phyloP scores from a whole-genome alignment of 495 filamentous ascomycete species.

The Gamarada debralockiae region DNA sequence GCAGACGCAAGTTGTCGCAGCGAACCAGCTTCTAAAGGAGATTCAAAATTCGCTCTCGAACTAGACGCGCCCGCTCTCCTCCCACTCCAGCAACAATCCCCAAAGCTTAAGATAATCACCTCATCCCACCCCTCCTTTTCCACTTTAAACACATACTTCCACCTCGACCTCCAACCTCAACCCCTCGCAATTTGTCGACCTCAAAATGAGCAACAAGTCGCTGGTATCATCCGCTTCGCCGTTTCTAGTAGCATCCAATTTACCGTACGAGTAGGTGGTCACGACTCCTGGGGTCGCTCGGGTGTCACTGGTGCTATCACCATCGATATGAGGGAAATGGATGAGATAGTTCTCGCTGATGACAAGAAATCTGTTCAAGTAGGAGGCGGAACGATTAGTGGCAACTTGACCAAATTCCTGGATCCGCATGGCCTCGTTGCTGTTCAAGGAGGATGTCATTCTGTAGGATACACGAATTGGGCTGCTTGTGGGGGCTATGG shows the following conservation, averaged over 20 bases:
- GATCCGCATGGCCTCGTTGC: slow-evolving; percentile 27
- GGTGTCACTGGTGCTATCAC: slow-evolving; percentile 21
- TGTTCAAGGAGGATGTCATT: slow-evolving; percentile 23
- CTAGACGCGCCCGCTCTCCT: neutral
- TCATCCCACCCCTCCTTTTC: neutral
- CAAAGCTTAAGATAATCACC: slow-evolving; percentile 1
- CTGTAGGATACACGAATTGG: slow-evolving; percentile 34
- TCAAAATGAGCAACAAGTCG: slow-evolving; percentile 25
- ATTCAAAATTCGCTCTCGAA: neutral
- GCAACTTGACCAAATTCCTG: slow-evolving; percentile 25
- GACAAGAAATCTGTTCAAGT: slow-evolving; percentile 26
- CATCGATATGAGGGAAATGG: slow-evolving; percentile 37
- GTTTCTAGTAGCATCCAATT: slow-evolving; percentile 25
- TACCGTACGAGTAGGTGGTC: slow-evolving; percentile 32
- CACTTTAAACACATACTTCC: neutral
- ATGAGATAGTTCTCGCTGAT: slow-evolving; percentile 22
- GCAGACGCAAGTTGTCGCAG: too few species aligned
- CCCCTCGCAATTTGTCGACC: neutral
- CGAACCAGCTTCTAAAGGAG: too few species aligned
- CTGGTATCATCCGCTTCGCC: slow-evolving; percentile 24
- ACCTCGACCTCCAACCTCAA: neutral
- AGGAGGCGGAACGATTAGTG: slow-evolving; percentile 31
- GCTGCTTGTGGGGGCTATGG: slow-evolving; percentile 35
- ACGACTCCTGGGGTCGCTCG: slow-evolving; percentile 30
- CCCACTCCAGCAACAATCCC: neutral